Evolutionary conservation across 495 filamentous ascomycete species (phyloP).

Genomic region (Xylaria grammica): DNA sequence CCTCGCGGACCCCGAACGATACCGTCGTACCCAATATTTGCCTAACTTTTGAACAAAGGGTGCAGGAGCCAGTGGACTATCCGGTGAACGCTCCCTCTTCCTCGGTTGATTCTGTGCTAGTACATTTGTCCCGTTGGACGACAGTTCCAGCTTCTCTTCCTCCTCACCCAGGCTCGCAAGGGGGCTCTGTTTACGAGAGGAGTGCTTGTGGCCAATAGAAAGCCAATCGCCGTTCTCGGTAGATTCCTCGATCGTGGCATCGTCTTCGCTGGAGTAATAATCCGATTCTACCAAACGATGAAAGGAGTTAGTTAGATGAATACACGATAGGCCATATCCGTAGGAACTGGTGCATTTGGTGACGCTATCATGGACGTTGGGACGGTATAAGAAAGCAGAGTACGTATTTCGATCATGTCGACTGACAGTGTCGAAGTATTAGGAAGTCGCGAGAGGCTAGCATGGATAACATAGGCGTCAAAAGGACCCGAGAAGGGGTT

Average conservation of each 20-base stretch:
- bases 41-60: not conserved
- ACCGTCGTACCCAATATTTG: too few species aligned
- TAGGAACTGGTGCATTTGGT: too few species aligned
- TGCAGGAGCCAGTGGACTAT: not conserved
- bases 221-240: not conserved
- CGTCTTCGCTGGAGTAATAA: not conserved
- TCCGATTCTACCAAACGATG: not conserved
- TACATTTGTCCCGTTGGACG: not conserved
- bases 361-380: too few species aligned
- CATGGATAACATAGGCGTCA: not conserved
- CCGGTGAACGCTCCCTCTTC: too few species aligned
- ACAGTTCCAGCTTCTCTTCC: not conserved
- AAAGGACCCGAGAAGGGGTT: too few species aligned
- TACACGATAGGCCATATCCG: too few species aligned
- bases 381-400: not conserved
- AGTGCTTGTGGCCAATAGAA: not conserved
- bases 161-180: not conserved
- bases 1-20: too few species aligned
- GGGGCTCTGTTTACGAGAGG: not conserved
- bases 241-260: not conserved
- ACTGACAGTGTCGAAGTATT: not conserved
- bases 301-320: too few species aligned
- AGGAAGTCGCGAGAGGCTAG: not conserved
- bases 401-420: not conserved
- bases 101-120: not conserved